Evolutionary conservation across 1,284 basidiomycete genomes (phyloP).

Genomic region (Caloboletus inedulis): DNA sequence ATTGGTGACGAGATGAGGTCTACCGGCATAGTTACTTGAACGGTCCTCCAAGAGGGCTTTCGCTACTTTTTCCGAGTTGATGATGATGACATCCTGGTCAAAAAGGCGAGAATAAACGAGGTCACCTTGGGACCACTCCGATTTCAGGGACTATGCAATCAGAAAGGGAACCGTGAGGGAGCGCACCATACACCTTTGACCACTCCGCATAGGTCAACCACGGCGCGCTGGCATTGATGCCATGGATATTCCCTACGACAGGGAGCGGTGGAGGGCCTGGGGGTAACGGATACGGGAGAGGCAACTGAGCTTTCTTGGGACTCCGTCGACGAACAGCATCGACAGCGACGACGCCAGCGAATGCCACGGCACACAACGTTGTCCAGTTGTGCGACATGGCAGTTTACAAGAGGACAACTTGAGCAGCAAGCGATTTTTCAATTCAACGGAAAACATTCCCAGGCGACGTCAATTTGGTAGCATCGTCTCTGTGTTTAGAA

Average conservation of each 20-base stretch:
- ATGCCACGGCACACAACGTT: neutral
- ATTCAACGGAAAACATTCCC: neutral
- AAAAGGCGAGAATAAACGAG: slow-evolving; percentile 28
- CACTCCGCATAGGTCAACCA: slow-evolving; percentile 23
- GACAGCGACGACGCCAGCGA: neutral
- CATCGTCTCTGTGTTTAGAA: neutral
- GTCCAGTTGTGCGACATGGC: slow-evolving; percentile 1
- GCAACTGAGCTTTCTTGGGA: neutral
- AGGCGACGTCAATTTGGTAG: slow-evolving; percentile 2
- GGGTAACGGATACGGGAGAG: slow-evolving; percentile 8
- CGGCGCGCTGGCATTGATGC: slow-evolving; percentile 7
- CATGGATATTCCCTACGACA: slow-evolving; percentile 19
- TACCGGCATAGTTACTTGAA: slow-evolving; percentile 36
- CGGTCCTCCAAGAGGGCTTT: slow-evolving; percentile 41
- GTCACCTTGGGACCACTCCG: slow-evolving; percentile 20
- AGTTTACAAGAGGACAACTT: neutral
- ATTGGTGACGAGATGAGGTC: slow-evolving; percentile 30
- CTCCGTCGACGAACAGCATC: neutral
- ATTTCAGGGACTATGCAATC: neutral
- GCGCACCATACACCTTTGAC: slow-evolving; percentile 13
- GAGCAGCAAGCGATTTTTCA: neutral
- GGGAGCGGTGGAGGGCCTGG: slow-evolving; percentile 16
- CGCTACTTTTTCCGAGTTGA: slow-evolving; percentile 37
- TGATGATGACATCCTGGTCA: slow-evolving; percentile 10
- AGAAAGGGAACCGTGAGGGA: neutral